Evolutionary conservation across 2,329 filamentous ascomycete species (phyloP), one percentile per base, ranked within the genome.

Genomic region (Clonostachys rosea): DNA sequence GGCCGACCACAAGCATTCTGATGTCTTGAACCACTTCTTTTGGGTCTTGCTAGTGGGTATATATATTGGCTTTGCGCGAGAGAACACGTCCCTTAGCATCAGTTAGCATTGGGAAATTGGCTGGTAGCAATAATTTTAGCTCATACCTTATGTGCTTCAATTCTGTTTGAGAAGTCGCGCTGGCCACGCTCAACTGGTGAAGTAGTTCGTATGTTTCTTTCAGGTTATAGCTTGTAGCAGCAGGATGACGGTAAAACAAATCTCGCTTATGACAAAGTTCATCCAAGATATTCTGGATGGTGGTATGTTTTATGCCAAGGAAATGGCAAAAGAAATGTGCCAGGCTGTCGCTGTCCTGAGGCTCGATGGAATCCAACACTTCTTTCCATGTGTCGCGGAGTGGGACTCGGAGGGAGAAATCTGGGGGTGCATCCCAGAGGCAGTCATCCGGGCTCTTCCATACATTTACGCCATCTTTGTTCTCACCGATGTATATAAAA

Each of bases 1-100:
- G 34, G 48, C 54, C 3, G 57, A 60, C 60, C 59, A 61, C 5
- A 61, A 42, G 49, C 60, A 62, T 10, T 59, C 43, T 2, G 50
- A 50, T 5, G 49, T 36, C 12, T 45, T 54, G 39, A 56, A 45
- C 59, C 59, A 62, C 2, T 18, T 12, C 16, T 40, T 42, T 2
- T 12, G 6, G 10, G 13, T 30, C 18, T 36, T 9, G n/a, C 14
- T 30, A 16, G 16, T 37, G 18, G 45, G 40, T 10, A 39, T 13
- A 34, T 47, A 47, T 16, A 47, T 47, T 10, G 43, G 10, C 24
- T 30, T 30, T 30, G 7, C 24, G 24, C 5, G 6, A 30, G 24
- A 30, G 24, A 30, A 30, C 9, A 30, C 6, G 6, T 30, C 3
- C 24, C 24, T 30, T 30, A 30, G 24, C 24, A 30, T 30, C 24